Evolutionary conservation across 75 land plant genomes (phyloP).

Genomic region (Picea sitchensis): DNA sequence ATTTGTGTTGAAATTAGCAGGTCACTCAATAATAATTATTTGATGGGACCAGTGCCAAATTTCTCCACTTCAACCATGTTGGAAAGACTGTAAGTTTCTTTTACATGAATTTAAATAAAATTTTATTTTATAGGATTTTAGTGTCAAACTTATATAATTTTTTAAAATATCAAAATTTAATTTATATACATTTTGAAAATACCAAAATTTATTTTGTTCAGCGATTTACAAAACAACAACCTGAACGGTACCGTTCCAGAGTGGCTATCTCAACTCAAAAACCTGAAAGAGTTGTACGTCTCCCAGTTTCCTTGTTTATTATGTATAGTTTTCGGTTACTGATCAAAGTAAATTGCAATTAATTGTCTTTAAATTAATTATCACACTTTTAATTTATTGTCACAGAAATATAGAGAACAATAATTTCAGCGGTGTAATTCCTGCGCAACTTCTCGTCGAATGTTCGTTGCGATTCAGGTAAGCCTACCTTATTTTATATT

Average conservation of each 20-base stretch:
- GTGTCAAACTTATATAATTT: too few relatives aligned
- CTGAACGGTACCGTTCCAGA: background rate
- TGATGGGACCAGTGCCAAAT: too few relatives aligned
- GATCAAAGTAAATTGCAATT: background rate
- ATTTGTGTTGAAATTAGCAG: too few relatives aligned
- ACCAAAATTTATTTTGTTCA: background rate
- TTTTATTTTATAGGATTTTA: background rate
- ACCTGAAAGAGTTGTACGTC: too few relatives aligned
- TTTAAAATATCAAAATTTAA: too few relatives aligned
- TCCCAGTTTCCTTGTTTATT: too few relatives aligned
- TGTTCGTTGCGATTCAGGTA: background rate
- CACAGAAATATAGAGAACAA: too few relatives aligned
- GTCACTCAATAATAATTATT: too few relatives aligned
- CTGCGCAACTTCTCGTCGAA: background rate
- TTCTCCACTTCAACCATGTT: too few relatives aligned
- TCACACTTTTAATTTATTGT: background rate
- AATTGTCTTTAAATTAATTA: background rate
- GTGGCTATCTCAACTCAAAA: background rate
- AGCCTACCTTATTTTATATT: background rate
- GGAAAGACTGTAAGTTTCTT: too few relatives aligned
- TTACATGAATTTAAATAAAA: background rate
- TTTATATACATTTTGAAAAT: too few relatives aligned
- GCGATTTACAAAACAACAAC: background rate
- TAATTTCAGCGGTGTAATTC: too few relatives aligned
- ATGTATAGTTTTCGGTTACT: background rate